Base-by-base conservation (phyloP, 352 stramenopile species). In the Phytophthora capsici region DNA sequence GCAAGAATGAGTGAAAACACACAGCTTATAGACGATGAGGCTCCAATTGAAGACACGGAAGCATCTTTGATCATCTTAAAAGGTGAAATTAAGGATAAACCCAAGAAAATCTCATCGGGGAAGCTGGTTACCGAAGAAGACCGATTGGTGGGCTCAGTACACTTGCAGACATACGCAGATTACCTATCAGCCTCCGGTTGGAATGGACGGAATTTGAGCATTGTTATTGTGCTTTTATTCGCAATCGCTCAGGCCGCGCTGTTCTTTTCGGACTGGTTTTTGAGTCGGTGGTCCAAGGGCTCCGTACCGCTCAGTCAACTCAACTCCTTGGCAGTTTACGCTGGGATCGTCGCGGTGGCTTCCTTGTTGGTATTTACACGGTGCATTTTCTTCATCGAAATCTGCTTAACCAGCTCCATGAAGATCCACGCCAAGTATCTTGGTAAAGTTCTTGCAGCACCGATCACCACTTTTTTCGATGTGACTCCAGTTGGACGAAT, bases 401-500 rank as follows among this genome's bases (percentile, higher is more conserved):
- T 84, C 16, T 87, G 72, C 41, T 81, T 87, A 69, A 61, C 57
- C 1, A 73, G 76, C 58, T 85, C 78, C 6, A 49, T 44, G 1
- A 77, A 75, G 3, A 41, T 89, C 12, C 75, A 89, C 41, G 63
- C 59, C 17, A 75, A 75, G 36, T 80, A 79, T 61, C 58, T 89
- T 14, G 32, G 46, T 8, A 82, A 84, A 26, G 80, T 89, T 4
- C 56, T 92, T 1, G 48, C 48, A 8, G 84, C 84, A 4, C 79
- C 79, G 1, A 70, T 92, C 32, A 89, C 80, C 6, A 75, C 65
- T 4, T 90, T 86, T 65, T 92, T 90, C 25, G 82, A 92, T 55
- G 51, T 89, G 6, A 92, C 82, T 0, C 84, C 84, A 0, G 64
- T 92, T 4, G 82, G 80, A 17, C 77, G 79, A 1, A 84, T 91